Evolutionary conservation across 306 rosid genomes (phyloP).

Genomic region (Ziziphus jujuba): DNA sequence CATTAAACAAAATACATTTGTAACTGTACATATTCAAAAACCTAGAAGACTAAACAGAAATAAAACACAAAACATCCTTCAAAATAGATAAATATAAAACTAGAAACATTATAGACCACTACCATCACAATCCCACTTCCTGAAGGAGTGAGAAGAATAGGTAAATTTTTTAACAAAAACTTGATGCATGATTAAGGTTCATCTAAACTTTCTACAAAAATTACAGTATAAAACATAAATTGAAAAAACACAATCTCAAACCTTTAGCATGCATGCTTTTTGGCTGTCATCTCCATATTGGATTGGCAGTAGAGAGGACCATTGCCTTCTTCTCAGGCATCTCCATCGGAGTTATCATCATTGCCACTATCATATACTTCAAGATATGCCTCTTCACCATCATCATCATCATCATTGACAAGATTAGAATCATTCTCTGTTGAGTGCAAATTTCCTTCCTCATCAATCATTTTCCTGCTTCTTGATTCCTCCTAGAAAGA

Average conservation of each 20-base stretch:
- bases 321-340: background rate
- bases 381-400: constrained; percentile 37
- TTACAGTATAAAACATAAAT: too few species aligned
- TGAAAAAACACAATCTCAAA: too few species aligned
- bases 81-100: too few species aligned
- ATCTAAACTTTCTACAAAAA: too few species aligned
- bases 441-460: constrained; percentile 29
- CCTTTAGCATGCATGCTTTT: background rate
- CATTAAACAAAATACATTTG: background rate
- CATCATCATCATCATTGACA: constrained; percentile 53
- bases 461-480: constrained; percentile 44
- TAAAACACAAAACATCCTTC: background rate
- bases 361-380: constrained; percentile 28
- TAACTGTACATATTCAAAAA: too few species aligned
- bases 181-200: too few species aligned
- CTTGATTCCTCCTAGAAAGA: constrained; percentile 60
- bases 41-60: background rate
- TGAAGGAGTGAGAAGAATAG: too few species aligned
- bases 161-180: too few species aligned
- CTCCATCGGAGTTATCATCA: constrained; percentile 31
- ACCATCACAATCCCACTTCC: too few species aligned
- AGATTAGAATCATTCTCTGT: constrained; percentile 30
- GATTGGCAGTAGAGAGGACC: constrained; percentile 3
- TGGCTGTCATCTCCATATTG: background rate
- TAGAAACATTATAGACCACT: too few species aligned